Base-by-base conservation (phyloP, 2,329 filamentous ascomycete genomes). In the Claviceps sp. region DNA sequence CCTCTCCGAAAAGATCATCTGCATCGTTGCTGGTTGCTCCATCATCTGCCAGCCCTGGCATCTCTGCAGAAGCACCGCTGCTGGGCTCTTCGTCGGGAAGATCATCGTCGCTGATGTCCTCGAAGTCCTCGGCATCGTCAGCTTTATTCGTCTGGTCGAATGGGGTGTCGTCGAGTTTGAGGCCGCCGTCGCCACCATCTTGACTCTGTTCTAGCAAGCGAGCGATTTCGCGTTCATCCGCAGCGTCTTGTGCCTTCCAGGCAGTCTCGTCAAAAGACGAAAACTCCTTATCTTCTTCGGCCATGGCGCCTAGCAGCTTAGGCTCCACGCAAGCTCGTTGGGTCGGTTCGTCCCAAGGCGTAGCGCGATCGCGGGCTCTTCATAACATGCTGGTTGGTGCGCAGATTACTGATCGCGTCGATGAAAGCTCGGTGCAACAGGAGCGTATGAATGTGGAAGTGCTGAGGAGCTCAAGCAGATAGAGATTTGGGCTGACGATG, bases 41-140 rank as follows among this genome's bases (percentile, higher is more conserved):
- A 59, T 84, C 79, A 56, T 84, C 79, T 1, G 75, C 78, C 30
- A 80, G 62, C 11, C 71, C 74, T 0, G 77, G 76, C n/a, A 74
- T 63, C 52, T 79, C 74, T 47, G 69, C 64, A 14, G 71, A 74
- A 16, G 64, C 61, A 50, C 63, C 67, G 5, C 63, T 66, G 11
- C 66, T 67, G 30, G 67, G 68, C 52, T 82, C 88, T 56, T 93
- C 88, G 6, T 93, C 88, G 11, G 88, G 85, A 7, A 95, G 76
- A 56, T 96, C 90, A 63, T 94, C 89, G 64, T 97, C 91, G 58
- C 85, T 85, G 56, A 97, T 90, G 62, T 95, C 88, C 63, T 87
- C 88, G 60, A 76, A 98, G 63, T 98, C 93, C 56, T 93, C 72
- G 42, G 93, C 93, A 69, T 97, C 87, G 55, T 89, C 89, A 51